Evolutionary conservation across 2,329 filamentous ascomycete genomes (phyloP), one percentile per base, ranked within the genome.

Genomic region (Decorospora gaudefroyi): DNA sequence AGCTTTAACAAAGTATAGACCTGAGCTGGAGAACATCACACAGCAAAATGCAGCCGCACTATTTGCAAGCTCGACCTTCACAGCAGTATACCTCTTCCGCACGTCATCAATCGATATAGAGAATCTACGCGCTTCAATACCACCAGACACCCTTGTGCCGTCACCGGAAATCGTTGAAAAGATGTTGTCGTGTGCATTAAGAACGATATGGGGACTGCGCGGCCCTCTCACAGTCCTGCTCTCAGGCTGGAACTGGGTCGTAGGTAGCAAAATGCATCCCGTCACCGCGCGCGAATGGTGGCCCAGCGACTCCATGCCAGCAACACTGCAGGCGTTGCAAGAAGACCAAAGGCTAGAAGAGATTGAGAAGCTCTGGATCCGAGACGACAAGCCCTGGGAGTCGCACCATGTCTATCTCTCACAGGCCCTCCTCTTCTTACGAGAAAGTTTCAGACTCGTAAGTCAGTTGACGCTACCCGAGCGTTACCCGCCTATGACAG

Each of bases 1-100:
- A 39, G 61, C 64, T 2, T 34, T 70, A 6, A 36, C 51, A n/a
- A 48, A 41, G 2, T 69, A 70, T 27, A 59, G 67, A 3, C 29
- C 48, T 0, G 57, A 55, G 15, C 42, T 70, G 5, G 51, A 58
- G 10, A 61, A 71, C 10, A 65, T 77, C 12, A 70, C 71, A 2
- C 59, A 69, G 3, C 61, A 68, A 1, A 74, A 74, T 31, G 72
- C 70, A 25, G 71, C 73, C 9, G 73, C 74, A 1, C 59, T 75
- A 10, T 75, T 65, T 23, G 72, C 41, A 2, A 62, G 51, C 47
- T 55, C 57, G 4, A 68, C 65, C 1, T 47, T 70, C 2, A 66
- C 64, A 3, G 63, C 62, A 3, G 62, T 69, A 1, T 70, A 66
- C 32, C 53, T 68, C 19, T 70, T 69, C 46, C 61, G 62, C 9